Evolutionary conservation across 176 grass and related monocot species (phyloP), one percentile per base, ranked within the genome.

Genomic region (Cenchrus purpureus): DNA sequence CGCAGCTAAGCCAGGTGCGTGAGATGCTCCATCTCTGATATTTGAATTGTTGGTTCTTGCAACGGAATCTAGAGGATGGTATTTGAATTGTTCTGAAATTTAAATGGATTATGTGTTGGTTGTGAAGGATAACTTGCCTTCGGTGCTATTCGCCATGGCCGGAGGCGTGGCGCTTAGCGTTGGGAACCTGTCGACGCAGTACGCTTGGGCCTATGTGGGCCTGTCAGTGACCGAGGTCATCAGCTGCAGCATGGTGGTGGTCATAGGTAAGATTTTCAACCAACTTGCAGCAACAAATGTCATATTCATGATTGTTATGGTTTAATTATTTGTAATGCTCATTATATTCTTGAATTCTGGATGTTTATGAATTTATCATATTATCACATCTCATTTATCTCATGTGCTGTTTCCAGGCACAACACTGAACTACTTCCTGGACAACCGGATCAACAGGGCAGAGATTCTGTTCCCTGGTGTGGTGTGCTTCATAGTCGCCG

Each of bases 381-480:
- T 2, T 2, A 34, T 34, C 3, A 34, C 34, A 34, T 34, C 34
- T 2, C 29, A 22, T 80, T 25, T 12, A 53, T 40, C 37, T 40
- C 37, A 2, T 40, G 37, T 40, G 37, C 2, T 58, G 16, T 58
- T 58, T 58, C 0, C 90, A 96, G 94, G 94, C 22, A 93, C 94
- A n/a, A 96, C 91, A 6, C 22, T 95, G 53, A 95, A 95, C 62
- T 93, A 93, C 77, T 96, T 93, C 80, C 84, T 96, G 22, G 88
- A 91, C 54, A 78, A 89, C 65, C 88, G 89, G 19, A 93, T 95
- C 83, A 95, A 96, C 83, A 87, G 17, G 40, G 94, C 94, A 45
- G 91, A 93, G 52, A 93, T 96, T 77, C 86, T 96, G 62, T 96
- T 96, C 84, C 79, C 91, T 49, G 91, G 94, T 25, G 90, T 91